Conservation (phyloP, 2,329 filamentous ascomycete species). For the Trichophyton verrucosum region DNA sequence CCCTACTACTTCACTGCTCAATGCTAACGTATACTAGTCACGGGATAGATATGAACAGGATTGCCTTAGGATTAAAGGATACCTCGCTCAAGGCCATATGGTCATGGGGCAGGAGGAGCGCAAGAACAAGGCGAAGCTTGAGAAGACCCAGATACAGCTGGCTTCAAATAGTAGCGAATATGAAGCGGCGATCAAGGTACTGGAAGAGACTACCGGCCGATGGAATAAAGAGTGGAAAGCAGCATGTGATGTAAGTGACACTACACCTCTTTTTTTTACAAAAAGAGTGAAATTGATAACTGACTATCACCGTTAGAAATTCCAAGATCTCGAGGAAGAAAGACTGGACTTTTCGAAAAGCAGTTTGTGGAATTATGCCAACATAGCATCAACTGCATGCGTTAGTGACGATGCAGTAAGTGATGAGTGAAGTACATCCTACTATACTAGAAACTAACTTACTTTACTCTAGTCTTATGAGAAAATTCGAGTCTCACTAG, state of each 20-base stretch:
- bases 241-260: conserved; percentile 57
- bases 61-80: conserved; percentile 95
- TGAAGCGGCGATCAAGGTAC: conserved; percentile 77
- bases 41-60: conserved; percentile 95
- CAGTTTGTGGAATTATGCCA: conserved; percentile 95
- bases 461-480: conserved; percentile 58
- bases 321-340: conserved; percentile 97
- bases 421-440: conserved; percentile 7
- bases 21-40: conserved; percentile 41
- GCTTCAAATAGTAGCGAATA: conserved; percentile 87
- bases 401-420: conserved; percentile 78
- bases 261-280: background rate
- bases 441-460: conserved; percentile 5
- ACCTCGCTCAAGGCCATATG: conserved; percentile 97
- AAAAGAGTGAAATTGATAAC: background rate
- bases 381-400: conserved; percentile 92
- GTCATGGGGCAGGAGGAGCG: conserved; percentile 99
- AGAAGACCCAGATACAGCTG: conserved; percentile 95
- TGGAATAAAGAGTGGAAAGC: conserved; percentile 99
- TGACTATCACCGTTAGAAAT: conserved; percentile 50
- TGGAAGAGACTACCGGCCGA: conserved; percentile 86
- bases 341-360: conserved; percentile 94
- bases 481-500: conserved; percentile 83
- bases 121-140: conserved; percentile 96
- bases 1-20: background rate